Conservation (phyloP, 2,329 filamentous ascomycete genomes). For the Daldinia eschscholtzii region DNA sequence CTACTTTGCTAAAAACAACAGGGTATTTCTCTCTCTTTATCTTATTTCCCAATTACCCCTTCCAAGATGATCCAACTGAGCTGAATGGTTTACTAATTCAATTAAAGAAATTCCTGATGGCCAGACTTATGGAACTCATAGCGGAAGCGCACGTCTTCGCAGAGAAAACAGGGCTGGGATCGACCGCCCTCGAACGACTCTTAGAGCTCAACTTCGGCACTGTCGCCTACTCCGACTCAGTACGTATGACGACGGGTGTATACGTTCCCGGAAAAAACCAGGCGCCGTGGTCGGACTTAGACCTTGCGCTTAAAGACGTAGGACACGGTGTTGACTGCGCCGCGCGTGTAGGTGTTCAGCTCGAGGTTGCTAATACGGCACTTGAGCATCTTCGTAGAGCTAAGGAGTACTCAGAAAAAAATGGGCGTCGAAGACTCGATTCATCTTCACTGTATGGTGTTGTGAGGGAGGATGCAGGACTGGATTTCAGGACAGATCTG, state of each 20-base stretch:
- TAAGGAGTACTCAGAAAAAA: not conserved
- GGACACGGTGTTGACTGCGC: not conserved
- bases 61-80: too few species aligned
- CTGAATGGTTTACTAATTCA: not conserved
- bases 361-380: not conserved
- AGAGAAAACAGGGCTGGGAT: not conserved
- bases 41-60: not conserved
- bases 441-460: not conserved
- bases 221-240: not conserved
- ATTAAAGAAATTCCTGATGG: not conserved
- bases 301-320: not conserved
- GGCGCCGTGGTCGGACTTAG: not conserved
- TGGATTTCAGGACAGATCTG: not conserved
- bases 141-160: slow-evolving; percentile 1
- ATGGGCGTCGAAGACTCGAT: not conserved
- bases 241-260: not conserved
- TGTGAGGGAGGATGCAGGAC: not conserved
- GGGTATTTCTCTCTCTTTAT: not conserved
- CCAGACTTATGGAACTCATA: not conserved
- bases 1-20: not conserved
- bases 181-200: not conserved
- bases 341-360: not conserved
- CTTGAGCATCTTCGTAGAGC: not conserved
- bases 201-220: not conserved
- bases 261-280: not conserved